These are phyloP conservation scores for Alloascoidea hylecoeti DNA, from an alignment of 805 yeast genomes.

Conservation along the genomic window DNA sequence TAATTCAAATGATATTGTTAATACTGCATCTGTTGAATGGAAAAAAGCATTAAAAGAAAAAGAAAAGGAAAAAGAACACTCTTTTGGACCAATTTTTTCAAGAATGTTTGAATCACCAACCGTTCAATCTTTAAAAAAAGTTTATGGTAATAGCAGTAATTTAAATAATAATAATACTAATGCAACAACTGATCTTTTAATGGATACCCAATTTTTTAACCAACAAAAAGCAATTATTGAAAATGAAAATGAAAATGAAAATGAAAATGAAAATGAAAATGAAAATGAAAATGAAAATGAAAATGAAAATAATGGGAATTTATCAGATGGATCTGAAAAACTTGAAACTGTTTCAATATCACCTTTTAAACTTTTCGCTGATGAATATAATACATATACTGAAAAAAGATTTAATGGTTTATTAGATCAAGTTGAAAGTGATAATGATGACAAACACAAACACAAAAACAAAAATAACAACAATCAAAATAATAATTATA, in stretches of 20 bases:
- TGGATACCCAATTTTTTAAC: no score
- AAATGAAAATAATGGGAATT: no score
- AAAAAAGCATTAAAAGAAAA: neutral
- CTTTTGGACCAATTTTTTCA: neutral
- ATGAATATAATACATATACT: constrained; percentile 2
- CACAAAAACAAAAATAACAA: neutral
- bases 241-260: no score
- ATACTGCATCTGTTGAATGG: neutral
- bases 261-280: no score
- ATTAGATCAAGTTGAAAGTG: constrained; percentile 2
- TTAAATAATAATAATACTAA: no score
- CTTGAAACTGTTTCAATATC: neutral
- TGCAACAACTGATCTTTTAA: no score
- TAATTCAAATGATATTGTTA: neutral
- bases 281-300: no score
- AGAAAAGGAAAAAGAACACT: neutral
- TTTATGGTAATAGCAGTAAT: neutral
- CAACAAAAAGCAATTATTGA: no score
- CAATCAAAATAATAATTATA: no score
- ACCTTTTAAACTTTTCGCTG: constrained; percentile 2
- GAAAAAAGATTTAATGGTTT: neutral
- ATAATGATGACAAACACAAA: neutral
- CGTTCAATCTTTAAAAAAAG: neutral
- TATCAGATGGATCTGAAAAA: no score
- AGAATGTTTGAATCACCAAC: neutral